Evolutionary conservation across 2,329 filamentous ascomycete genomes (phyloP), one percentile per base, ranked within the genome.

Genomic region (Trichoderma koningiopsis): DNA sequence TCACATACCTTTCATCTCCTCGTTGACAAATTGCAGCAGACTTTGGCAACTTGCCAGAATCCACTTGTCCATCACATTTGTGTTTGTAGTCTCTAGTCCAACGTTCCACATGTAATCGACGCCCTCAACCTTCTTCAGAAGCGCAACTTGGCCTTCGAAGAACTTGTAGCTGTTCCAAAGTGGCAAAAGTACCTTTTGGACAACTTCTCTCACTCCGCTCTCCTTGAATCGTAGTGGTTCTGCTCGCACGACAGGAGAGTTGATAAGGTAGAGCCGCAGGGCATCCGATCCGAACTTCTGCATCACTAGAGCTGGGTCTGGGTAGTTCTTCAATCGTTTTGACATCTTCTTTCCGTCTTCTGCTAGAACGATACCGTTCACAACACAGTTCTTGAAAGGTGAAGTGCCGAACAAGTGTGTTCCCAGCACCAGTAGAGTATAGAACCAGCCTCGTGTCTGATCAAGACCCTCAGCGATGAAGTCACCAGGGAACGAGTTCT

Each of bases 331-430:
- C 69, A 97, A 85, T 66, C 95, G 89, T 82, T 98, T 98, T 7
- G 94, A 97, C 95, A 98, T 98, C 85, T 98, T 98, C 85, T 97
- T 97, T 68, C 95, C 95, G 76, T 97, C 93, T 78, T 97, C 94
- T 0, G 94, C 94, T 52, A 97, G 86, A 5, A 97, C 94, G 72
- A 97, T 96, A 61, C 94, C 94, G 77, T 97, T 97, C 71, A 97
- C 94, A n/a, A 97, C 92, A 75, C 93, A 96, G 79, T 97, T 97
- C 82, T 96, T 90, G 85, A 97, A 97, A 0, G 95, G 94, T 2
- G 94, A 88, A 43, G 89, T 87, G 55, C 92, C 92, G 75, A 96
- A 97, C 4, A 97, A 86, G 77, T 97, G 92, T 8, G 92, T 96
- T 40, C 94, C 94, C 59, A 98, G 84, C 11, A 97, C 93, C 24